Conservation (phyloP, 2,329 filamentous ascomycete species). For the Rutstroemia sp. region DNA sequence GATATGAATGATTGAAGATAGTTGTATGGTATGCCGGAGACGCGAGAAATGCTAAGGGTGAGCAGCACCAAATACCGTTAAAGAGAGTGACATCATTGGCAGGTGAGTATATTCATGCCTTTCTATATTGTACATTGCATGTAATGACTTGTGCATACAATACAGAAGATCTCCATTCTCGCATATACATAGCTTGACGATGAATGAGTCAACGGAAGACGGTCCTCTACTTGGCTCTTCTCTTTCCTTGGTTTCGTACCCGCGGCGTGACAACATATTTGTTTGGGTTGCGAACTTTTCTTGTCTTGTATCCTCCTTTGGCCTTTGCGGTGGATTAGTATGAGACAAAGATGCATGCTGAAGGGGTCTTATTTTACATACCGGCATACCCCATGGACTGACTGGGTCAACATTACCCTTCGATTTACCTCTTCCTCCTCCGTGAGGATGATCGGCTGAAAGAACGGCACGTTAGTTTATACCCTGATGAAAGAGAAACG, state of each 20-base stretch:
- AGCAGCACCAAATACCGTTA: background rate
- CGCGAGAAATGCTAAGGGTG: too few relatives aligned
- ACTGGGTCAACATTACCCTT: conserved; percentile 96
- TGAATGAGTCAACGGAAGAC: background rate
- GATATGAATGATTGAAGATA: too few relatives aligned
- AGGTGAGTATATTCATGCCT: too few relatives aligned
- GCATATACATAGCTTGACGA: background rate
- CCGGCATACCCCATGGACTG: conserved; percentile 92
- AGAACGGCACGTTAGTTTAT: conserved; percentile 11
- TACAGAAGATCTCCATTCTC: background rate
- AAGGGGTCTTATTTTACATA: conserved; percentile 43
- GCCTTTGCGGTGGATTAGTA: conserved; percentile 39
- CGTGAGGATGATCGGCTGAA: conserved; percentile 86
- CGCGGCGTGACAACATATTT: conserved; percentile 82
- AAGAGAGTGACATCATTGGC: too few relatives aligned
- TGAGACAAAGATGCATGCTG: background rate
- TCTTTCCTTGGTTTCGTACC: conserved; percentile 84
- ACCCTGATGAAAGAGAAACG: background rate
- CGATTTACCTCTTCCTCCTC: conserved; percentile 97
- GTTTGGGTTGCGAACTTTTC: conserved; percentile 82
- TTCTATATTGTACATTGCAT: background rate
- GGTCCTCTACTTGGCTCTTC: conserved; percentile 56
- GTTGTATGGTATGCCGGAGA: too few relatives aligned
- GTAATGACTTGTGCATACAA: background rate
- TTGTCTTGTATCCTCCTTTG: conserved; percentile 88